These are phyloP conservation scores for Aulographum hederae DNA, from an alignment of 2,329 filamentous ascomycete species.

Conservation along the genomic window DNA sequence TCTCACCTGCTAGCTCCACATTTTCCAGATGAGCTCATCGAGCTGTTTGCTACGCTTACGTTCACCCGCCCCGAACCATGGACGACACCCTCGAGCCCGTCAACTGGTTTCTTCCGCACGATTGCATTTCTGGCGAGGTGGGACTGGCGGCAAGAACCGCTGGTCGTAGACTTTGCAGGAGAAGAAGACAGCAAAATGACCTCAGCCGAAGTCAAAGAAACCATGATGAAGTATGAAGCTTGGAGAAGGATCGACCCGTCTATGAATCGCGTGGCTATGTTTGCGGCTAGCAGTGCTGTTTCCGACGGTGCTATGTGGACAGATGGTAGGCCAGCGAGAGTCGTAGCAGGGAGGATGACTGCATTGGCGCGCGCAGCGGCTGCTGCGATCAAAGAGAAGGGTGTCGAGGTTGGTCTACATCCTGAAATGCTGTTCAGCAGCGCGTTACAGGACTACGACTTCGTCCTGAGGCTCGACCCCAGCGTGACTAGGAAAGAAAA, in stretches of 20 bases:
- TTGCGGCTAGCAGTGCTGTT: slow-evolving; percentile 67
- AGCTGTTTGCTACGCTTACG: slow-evolving; percentile 59
- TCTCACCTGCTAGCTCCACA: slow-evolving; percentile 63
- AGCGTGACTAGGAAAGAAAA: slow-evolving; percentile 19
- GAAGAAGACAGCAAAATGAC: slow-evolving; percentile 16
- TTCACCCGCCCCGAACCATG: slow-evolving; percentile 76
- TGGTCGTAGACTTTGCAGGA: slow-evolving; percentile 56
- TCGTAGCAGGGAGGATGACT: slow-evolving; percentile 71
- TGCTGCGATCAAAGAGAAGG: slow-evolving; percentile 28
- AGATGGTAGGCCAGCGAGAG: slow-evolving; percentile 51
- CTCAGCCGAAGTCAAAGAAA: slow-evolving; percentile 2
- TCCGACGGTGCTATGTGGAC: slow-evolving; percentile 66
- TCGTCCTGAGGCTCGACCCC: slow-evolving; percentile 54
- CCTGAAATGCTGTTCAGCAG: slow-evolving; percentile 50
- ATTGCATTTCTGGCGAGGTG: slow-evolving; percentile 66
- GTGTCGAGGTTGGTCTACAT: slow-evolving; percentile 24
- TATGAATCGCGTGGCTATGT: slow-evolving; percentile 68
- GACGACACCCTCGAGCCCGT: slow-evolving; percentile 55
- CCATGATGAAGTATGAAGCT: slow-evolving; percentile 47
- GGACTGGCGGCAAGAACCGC: slow-evolving; percentile 76
- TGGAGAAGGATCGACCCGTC: slow-evolving; percentile 79
- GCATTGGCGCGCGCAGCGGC: slow-evolving; percentile 60
- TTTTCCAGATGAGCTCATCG: slow-evolving; percentile 64
- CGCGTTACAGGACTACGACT: slow-evolving; percentile 62
- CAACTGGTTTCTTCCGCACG: slow-evolving; percentile 66